Evolutionary conservation across 345 rosid genomes (phyloP), one percentile per base, ranked within the genome.

Genomic region (Camelina hispida): DNA sequence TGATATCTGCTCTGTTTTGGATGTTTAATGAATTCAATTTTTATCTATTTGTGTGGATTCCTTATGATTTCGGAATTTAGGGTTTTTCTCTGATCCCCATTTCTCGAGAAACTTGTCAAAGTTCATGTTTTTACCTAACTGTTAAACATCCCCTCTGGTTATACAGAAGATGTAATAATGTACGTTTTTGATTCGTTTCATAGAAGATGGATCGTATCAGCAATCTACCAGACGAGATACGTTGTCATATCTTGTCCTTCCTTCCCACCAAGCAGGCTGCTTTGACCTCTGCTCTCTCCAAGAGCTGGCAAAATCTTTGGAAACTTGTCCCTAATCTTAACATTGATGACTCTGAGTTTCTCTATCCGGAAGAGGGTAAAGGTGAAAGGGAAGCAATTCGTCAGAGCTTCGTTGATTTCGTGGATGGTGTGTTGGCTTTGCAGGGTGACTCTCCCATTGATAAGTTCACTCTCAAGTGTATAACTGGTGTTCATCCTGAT

Each of bases 201-300:
- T 7, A 34, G 37, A 7, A 34, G 9, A 34, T 34, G 37, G 37
- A 34, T 34, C 37, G 37, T 34, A 7, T 34, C 37, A 34, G 37
- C 37, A 34, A 34, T 34, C 37, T 34, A 34, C 37, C 37, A 34
- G 37, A 34, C 37, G 37, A 34, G 2, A 5, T 34, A 7, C 37
- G 9, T 34, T 34, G 37, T 34, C 37, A 34, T 34, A 34, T 34
- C 2, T 34, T 34, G 9, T 62, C 54, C 13, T 12, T 11, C 18
- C 63, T 68, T 12, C 23, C 63, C 1, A 68, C 63, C 12, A 68
- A 68, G 63, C 16, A 44, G 5, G 53, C 53, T 42, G 72, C 51
- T 55, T 8, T 55, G 42, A 68, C 72, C 3, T 25, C 42, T 0
- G 12, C 17, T 16, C 62, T 68, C 53, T 68, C 73, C 4, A 68